Evolutionary conservation across 2,329 filamentous ascomycete genomes (phyloP), one percentile per base, ranked within the genome.

Genomic region (Rachicladosporium sp.): DNA sequence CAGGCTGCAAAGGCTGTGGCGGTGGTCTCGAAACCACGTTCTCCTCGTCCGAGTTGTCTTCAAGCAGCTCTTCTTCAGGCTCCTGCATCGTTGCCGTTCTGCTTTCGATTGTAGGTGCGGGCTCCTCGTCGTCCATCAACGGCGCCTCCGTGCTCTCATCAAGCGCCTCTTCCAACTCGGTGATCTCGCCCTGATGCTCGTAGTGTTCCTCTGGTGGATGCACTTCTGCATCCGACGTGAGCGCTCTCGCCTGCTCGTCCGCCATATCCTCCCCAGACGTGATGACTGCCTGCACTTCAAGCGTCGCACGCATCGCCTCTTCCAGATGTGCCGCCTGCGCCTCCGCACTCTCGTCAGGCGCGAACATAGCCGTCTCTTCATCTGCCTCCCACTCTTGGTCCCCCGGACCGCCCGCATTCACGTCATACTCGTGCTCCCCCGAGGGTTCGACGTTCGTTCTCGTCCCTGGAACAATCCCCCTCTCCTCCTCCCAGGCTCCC

Each of bases 131-230:
- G 10, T 57, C 51, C 33, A 69, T 54, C 31, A 70, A 47, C 4
- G 66, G 63, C 8, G 55, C 59, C 27, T 56, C 52, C 9, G 54
- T 58, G 38, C 61, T 63, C 38, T 69, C 66, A 12, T 62, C 57
- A 15, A 66, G 50, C 13, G 66, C 66, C 13, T 66, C 59, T 37
- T 69, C 67, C 46, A 69, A 50, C 7, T 62, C 53, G 4, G 65
- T 64, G 0, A 54, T 54, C 36, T 66, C 63, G 31, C 67, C 61
- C 42, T 71, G 67, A 43, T 66, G 61, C 41, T 69, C 67, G 46
- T 70, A 70, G 31, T 61, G 50, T 29, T 56, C 56, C 29, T 55
- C 55, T 15, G 41, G 47, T 10, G 33, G 29, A 31, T 37, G 41
- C 15, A 31, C 10, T 30, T 41, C 34, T 30, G 36, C 34, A 4